Evolutionary conservation across 768 basidiomycete genomes (phyloP), one percentile per base, ranked within the genome.

Genomic region (Phylloporus arenicola): DNA sequence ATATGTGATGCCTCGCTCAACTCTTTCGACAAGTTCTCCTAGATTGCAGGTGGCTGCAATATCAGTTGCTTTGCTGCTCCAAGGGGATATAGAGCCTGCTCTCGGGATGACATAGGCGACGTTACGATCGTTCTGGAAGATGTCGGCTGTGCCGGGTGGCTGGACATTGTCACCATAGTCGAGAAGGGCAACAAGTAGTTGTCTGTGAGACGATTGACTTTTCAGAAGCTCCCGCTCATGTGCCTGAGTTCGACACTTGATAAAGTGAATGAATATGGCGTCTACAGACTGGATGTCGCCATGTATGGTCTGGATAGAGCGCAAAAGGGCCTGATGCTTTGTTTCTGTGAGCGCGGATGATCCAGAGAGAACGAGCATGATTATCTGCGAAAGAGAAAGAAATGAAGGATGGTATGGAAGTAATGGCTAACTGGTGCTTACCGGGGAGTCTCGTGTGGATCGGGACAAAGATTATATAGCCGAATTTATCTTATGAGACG

Each of bases 11-110:
- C 95, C 94, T 17, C 96, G 82, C 66, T 99, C 96, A 49, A 99
- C 70, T 34, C 96, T 80, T 54, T 86, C 80, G 46, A 99, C 71
- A 47, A 83, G 74, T 3, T 68, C 64, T 17, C 76, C 81, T 2
- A 99, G 82, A 47, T 85, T 86, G 72, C 96, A 99, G 46, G 97
- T 81, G 9, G 71, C 72, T 19, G 94, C 80, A 48, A 99, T 98
- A 65, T 99, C 94, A 0, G 95, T 97, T 2, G 96, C 95, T 71
- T 99, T 99, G 69, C 90, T 95, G 6, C 95, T 97, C 96, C 96
- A 99, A 2, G 96, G 94, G 4, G 95, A 97, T 60, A 98, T 86
- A 4, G 94, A 93, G 4, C 95, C 94, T 8, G 82, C 77, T 51
- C 94, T 74, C 11, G 94, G 94, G 6, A 88, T 71, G 35, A 96